Evolutionary conservation across 2,329 filamentous ascomycete species (phyloP), one percentile per base, ranked within the genome.

Genomic region (Chrysoporthe austroafricana): DNA sequence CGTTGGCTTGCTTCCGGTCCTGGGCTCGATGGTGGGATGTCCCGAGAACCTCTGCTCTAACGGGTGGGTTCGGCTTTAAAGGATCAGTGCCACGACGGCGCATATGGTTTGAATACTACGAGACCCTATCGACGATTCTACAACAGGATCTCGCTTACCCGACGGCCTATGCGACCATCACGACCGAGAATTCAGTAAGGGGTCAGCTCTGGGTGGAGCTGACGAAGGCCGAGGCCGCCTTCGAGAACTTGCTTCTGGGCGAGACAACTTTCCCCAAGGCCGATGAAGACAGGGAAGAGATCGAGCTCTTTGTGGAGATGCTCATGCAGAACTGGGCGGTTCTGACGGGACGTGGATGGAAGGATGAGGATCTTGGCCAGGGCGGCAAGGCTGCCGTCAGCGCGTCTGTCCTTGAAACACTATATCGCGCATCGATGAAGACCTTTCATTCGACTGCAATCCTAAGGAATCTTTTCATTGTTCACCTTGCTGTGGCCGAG

Each of bases 391-490:
- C 90, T 74, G 88, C 85, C 32, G 82, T 95, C 21, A 91, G 91
- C 70, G 88, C 91, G 64, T 89, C 89, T 62, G 89, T 96, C 43
- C 85, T 99, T 52, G 94, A 96, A 77, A 92, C 94, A 39, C 84
- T 99, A 7, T 99, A 98, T 78, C 91, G 91, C 50, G 93, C 94
- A 32, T 93, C 95, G 8, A 93, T 91, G 11, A 97, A 96, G 78
- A 97, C 94, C 0, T 99, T 96, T 75, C 96, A 99, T 79, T 99
- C 96, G 1, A 97, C 95, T 1, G 83, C 93, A 11, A 92, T 98
- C 70, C 82, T 99, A 42, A 87, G 95, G 67, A 88, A 94, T 73
- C 84, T 99, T 0, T 98, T 98, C 76, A 90, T 89, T 13, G 91
- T 97, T 1, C 96, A 99, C 77, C 84, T 95, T 21, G 88, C 93